Evolutionary conservation across 31 red algal species (phyloP).

Genomic region (Odonthalia washingtoniensis): DNA sequence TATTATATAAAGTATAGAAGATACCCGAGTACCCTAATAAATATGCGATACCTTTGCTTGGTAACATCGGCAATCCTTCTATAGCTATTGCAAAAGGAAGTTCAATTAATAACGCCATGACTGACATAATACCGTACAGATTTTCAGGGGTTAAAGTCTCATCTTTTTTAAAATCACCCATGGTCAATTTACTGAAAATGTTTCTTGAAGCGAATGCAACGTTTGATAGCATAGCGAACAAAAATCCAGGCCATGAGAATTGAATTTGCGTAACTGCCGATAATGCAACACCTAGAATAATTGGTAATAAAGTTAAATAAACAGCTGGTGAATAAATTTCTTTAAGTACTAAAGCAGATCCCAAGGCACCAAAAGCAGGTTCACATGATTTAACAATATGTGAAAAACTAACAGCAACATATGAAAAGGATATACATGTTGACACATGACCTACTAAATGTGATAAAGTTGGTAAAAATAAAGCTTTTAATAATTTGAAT

Average conservation of each 20-base stretch:
- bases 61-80: slow-evolving; percentile 65
- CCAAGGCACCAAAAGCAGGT: slow-evolving; percentile 87
- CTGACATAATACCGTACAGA: slow-evolving; percentile 87
- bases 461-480: slow-evolving; percentile 70
- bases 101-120: slow-evolving; percentile 81
- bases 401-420: slow-evolving; percentile 87
- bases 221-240: slow-evolving; percentile 96
- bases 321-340: slow-evolving; percentile 76
- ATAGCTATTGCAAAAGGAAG: slow-evolving; percentile 84
- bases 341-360: slow-evolving; percentile 84
- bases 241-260: slow-evolving; percentile 98
- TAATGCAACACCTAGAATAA: slow-evolving; percentile 88
- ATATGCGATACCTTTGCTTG: slow-evolving; percentile 57
- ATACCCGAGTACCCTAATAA: slow-evolving; percentile 79
- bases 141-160: slow-evolving; percentile 91
- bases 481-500: slow-evolving; percentile 57
- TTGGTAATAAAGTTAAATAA: slow-evolving; percentile 89
- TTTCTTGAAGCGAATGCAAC: slow-evolving; percentile 96
- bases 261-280: slow-evolving; percentile 88
- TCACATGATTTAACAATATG: slow-evolving; percentile 98
- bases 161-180: slow-evolving; percentile 79
- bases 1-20: slow-evolving; percentile 95
- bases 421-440: slow-evolving; percentile 81
- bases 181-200: slow-evolving; percentile 92
- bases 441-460: slow-evolving; percentile 92